These are phyloP conservation scores for Aspergillus sp. DNA, from an alignment of 2,329 filamentous ascomycete genomes.

Conservation along the genomic window DNA sequence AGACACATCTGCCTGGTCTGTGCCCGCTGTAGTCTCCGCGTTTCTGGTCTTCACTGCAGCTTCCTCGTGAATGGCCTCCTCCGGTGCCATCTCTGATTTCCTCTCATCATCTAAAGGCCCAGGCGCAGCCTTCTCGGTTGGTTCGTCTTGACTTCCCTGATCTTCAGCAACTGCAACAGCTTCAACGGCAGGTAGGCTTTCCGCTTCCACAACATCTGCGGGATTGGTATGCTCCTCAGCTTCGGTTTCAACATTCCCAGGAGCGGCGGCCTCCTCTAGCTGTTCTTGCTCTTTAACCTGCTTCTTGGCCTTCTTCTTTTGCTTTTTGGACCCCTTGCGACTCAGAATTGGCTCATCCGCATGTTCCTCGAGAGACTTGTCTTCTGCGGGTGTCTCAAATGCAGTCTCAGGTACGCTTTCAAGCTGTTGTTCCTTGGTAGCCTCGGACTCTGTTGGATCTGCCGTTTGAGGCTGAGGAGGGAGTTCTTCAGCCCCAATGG, in stretches of 20 bases:
- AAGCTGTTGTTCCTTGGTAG: not conserved
- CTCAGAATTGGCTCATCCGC: slow-evolving; percentile 6
- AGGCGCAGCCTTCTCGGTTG: slow-evolving; percentile 1
- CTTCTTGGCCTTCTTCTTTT: slow-evolving; percentile 24
- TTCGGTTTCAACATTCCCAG: not conserved
- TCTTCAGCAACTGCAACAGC: not conserved
- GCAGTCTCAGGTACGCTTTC: not conserved
- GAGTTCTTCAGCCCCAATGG: not conserved
- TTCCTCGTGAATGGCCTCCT: not conserved
- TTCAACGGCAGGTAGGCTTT: not conserved
- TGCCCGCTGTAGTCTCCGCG: not conserved
- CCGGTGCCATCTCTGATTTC: not conserved
- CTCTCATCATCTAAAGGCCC: not conserved
- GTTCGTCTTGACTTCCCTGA: not conserved
- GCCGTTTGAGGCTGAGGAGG: not conserved
- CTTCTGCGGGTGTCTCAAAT: not conserved
- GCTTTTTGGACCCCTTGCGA: slow-evolving; percentile 21
- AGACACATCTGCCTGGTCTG: not conserved
- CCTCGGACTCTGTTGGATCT: not conserved
- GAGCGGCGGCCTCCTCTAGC: not conserved
- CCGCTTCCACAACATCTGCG: not conserved
- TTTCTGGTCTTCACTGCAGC: not conserved
- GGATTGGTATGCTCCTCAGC: not conserved
- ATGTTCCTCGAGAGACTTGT: not conserved
- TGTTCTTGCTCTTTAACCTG: slow-evolving; percentile 13